These are phyloP conservation scores for Nicotiana paniculata DNA, from an alignment of 257 asterid genomes.

Conservation along the genomic window DNA sequence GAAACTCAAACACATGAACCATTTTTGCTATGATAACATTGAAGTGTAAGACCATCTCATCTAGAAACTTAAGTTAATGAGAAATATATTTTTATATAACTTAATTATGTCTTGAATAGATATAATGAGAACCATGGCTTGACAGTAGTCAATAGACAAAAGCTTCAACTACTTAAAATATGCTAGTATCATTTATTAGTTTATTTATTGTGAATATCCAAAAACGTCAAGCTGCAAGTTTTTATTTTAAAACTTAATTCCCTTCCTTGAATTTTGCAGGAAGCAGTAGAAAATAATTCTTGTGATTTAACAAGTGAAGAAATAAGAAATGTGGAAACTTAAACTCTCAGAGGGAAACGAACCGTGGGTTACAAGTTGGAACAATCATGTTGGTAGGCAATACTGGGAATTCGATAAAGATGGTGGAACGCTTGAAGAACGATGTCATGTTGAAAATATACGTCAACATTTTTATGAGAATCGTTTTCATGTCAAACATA, in stretches of 20 bases:
- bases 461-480: constrained; percentile 34
- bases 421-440: constrained; percentile 32
- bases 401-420: constrained; percentile 56
- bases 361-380: constrained; percentile 16
- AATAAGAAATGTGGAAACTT: constrained; percentile 25
- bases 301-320: not conserved
- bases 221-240: not conserved
- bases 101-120: too few species aligned
- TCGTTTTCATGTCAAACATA: constrained; percentile 37
- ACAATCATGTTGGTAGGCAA: constrained; percentile 30
- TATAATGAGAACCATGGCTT: too few species aligned
- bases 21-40: too few species aligned
- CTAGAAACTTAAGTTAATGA: too few species aligned
- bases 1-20: too few species aligned
- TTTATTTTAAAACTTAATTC: not conserved
- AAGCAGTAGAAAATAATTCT: not conserved
- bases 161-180: not conserved
- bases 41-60: too few species aligned
- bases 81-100: too few species aligned
- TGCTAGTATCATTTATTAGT: not conserved
- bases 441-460: constrained; percentile 30
- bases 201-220: not conserved
- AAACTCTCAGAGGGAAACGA: constrained; percentile 21
- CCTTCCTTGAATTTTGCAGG: not conserved
- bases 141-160: not conserved